Evolutionary conservation across 2,329 filamentous ascomycete species (phyloP).

Genomic region (Pseudocercospora fuligena): DNA sequence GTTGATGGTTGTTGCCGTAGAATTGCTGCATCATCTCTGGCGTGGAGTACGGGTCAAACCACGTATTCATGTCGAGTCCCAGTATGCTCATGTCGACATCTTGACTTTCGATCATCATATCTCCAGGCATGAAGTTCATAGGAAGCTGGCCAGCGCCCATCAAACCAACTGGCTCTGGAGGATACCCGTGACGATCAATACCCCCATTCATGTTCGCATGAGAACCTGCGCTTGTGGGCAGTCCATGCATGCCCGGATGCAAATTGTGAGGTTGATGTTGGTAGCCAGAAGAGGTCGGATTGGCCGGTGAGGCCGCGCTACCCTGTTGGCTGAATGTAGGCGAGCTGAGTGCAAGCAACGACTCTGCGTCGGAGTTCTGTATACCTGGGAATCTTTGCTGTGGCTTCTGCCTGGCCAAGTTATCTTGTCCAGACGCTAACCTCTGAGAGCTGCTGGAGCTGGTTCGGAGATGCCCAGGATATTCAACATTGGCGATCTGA

Average conservation of each 20-base stretch:
- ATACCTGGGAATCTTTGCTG: slow-evolving; percentile 21
- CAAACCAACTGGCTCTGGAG: slow-evolving; percentile 8
- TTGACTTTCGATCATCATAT: slow-evolving; percentile 75
- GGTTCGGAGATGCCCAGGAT: slow-evolving; percentile 15
- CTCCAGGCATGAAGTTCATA: slow-evolving; percentile 42
- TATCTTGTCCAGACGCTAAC: slow-evolving; percentile 9
- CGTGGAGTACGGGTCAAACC: slow-evolving; percentile 72
- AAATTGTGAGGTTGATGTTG: slow-evolving; percentile 15
- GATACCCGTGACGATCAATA: not conserved
- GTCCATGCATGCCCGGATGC: slow-evolving; percentile 14
- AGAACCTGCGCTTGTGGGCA: slow-evolving; percentile 16
- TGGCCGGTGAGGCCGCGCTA: slow-evolving; percentile 20
- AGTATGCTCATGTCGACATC: slow-evolving; percentile 76
- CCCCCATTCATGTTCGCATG: slow-evolving; percentile 31
- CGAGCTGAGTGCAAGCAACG: slow-evolving; percentile 55
- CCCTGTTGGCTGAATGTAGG: slow-evolving; percentile 43
- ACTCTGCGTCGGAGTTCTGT: slow-evolving; percentile 20
- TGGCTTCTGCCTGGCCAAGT: slow-evolving; percentile 9
- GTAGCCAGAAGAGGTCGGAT: slow-evolving; percentile 12
- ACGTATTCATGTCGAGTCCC: slow-evolving; percentile 72
- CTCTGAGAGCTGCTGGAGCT: slow-evolving; percentile 19
- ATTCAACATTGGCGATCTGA: slow-evolving; percentile 17
- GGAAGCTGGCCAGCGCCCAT: slow-evolving; percentile 15
- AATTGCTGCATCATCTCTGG: slow-evolving; percentile 32
- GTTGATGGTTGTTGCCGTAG: slow-evolving; percentile 27